phyloP scores from a whole-genome alignment of 2,329 filamentous ascomycete species.

The Alternaria arbusti region DNA sequence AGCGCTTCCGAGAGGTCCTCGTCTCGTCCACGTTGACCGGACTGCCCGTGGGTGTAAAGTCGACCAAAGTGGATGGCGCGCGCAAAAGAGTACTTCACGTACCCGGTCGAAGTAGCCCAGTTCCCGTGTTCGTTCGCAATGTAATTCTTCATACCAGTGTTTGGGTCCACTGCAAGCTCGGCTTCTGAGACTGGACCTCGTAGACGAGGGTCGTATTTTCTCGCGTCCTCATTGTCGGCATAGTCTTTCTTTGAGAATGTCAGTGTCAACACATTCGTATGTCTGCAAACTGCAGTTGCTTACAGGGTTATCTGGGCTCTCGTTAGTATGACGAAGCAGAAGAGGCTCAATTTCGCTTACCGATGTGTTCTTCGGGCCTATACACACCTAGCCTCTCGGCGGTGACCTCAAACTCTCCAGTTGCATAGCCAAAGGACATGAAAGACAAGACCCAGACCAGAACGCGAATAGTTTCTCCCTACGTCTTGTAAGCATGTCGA shows the following conservation, averaged over 20 bases:
- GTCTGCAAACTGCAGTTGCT: neutral
- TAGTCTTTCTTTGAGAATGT: constrained; percentile 42
- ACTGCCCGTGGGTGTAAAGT: constrained; percentile 53
- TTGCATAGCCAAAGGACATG: constrained; percentile 64
- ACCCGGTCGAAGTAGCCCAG: constrained; percentile 90
- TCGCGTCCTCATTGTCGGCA: constrained; percentile 77
- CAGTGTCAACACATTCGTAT: neutral
- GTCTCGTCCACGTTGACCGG: constrained; percentile 50
- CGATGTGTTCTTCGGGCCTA: constrained; percentile 59
- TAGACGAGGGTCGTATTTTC: constrained; percentile 79
- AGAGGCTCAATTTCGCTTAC: constrained; percentile 1
- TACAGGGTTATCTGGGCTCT: constrained; percentile 35
- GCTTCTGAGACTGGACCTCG: constrained; percentile 71
- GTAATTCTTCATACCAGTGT: constrained; percentile 93
- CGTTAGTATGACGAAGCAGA: neutral
- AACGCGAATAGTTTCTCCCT: constrained; percentile 60
- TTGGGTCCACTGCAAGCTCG: constrained; percentile 55
- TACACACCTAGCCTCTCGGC: constrained; percentile 57
- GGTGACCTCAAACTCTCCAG: constrained; percentile 63
- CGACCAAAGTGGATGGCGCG: constrained; percentile 58
- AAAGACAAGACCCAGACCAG: constrained; percentile 63
- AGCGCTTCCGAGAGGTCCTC: constrained; percentile 58
- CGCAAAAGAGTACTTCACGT: constrained; percentile 63
- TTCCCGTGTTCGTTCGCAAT: constrained; percentile 87
- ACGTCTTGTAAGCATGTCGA: constrained; percentile 25